These are phyloP conservation scores for Backusella macrospora DNA, from an alignment of 192 early-diverging fungal genomes.

Conservation along the genomic window DNA sequence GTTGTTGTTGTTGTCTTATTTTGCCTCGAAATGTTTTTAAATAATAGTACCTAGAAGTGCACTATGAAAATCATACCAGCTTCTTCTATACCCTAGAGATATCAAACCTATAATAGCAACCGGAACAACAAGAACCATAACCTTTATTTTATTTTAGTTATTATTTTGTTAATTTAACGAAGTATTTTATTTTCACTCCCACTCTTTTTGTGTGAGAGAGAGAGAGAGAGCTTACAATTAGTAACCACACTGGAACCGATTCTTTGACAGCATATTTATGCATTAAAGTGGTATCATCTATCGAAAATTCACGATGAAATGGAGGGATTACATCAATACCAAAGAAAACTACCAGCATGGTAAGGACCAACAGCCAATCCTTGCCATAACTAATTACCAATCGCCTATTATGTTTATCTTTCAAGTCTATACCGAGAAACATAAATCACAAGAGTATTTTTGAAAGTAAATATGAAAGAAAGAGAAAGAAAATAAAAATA, in stretches of 20 bases:
- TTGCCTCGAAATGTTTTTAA: background rate
- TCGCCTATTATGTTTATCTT: conserved; percentile 5
- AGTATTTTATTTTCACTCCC: background rate
- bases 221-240: conserved; percentile 23
- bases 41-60: conserved; percentile 38
- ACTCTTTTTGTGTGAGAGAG: too few species aligned
- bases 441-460: background rate
- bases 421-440: background rate
- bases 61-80: conserved; percentile 49
- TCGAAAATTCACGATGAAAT: conserved; percentile 73
- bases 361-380: conserved; percentile 53
- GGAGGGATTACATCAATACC: conserved; percentile 59
- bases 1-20: too few species aligned
- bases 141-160: conserved; percentile 9
- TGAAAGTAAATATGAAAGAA: background rate
- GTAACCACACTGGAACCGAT: conserved; percentile 47
- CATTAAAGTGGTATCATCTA: conserved; percentile 70
- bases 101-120: conserved; percentile 36
- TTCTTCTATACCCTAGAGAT: conserved; percentile 32
- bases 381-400: conserved; percentile 37
- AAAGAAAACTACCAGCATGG: conserved; percentile 60
- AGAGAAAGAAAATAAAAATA: background rate
- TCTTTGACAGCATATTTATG: conserved; percentile 53
- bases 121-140: conserved; percentile 43
- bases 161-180: background rate